Evolutionary conservation across 768 basidiomycete genomes (phyloP), one percentile per base, ranked within the genome.

Genomic region (Lyophyllum decastes): DNA sequence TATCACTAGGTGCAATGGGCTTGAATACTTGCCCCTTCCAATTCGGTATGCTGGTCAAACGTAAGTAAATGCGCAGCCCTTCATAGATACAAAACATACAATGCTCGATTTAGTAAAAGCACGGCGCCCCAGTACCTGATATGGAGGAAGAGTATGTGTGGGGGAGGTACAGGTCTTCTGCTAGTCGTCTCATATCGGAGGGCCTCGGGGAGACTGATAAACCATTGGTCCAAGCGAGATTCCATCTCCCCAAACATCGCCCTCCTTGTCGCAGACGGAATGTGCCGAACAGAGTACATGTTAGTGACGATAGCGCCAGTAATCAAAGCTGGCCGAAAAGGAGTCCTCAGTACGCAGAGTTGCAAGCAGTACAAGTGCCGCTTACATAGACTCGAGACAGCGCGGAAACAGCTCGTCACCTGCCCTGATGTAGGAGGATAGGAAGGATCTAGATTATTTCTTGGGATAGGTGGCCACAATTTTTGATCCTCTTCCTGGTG

Each of bases 71-170:
- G 17, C 33, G 44, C 46, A 46, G 45, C 7, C n/a, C 16, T 46
- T 55, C 24, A 10, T 60, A 35, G 35, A 49, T 43, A 17, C 22
- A 11, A 16, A 24, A 80, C 90, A 79, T 70, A 92, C 90, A 91
- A 93, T 16, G 88, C 89, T 51, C 91, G 81, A 69, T 92, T 82
- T 38, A 92, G 76, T 35, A 93, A 74, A 12, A 93, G 75, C 4
- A 92, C 86, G 17, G 88, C 79, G 7, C 83, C 84, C 84, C 89
- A 90, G 68, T 93, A 92, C 60, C 89, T 79, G 55, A 90, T 78
- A 62, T 93, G 88, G 41, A 92, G 73, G 46, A 84, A 79, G 27
- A 92, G 68, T 24, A 92, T 78, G 52, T 87, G 83, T 1, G 90
- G 87, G 4, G 86, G 80, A 9, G 88, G 87, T 10, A 75, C 68